Conservation (phyloP, 139 green algal species). For the Asterochloris erici region DNA sequence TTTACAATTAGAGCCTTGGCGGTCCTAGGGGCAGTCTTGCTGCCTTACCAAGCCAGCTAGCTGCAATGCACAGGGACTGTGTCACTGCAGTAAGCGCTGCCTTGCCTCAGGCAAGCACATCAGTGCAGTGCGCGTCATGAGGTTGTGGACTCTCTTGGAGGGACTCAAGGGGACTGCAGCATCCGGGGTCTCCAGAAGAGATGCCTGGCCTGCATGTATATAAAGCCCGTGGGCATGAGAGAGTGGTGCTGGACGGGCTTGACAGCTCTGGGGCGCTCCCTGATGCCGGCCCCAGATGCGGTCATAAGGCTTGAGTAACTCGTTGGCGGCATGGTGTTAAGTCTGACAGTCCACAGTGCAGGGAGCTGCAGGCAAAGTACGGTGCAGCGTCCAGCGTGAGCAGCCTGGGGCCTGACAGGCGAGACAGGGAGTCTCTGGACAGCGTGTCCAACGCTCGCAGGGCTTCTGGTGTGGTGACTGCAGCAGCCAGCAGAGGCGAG, state of each 20-base stretch:
- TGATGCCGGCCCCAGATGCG: not conserved
- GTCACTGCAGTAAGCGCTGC: not conserved
- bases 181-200: too few species aligned
- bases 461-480: too few species aligned
- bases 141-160: too few species aligned
- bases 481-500: too few species aligned
- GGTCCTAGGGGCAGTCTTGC: not conserved
- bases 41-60: not conserved
- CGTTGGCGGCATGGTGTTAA: not conserved
- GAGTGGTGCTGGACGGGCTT: not conserved
- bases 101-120: too few species aligned
- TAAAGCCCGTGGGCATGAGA: not conserved
- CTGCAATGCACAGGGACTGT: not conserved
- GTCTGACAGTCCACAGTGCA: not conserved
- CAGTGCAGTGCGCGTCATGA: too few species aligned
- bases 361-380: slow-evolving; percentile 14
- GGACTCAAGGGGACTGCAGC: too few species aligned
- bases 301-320: not conserved
- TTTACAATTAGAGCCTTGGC: not conserved
- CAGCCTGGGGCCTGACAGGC: not conserved
- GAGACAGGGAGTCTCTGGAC: not conserved
- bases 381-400: not conserved
- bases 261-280: not conserved
- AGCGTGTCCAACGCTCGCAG: too few species aligned
- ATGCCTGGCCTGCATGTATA: too few species aligned